These are phyloP conservation scores for Ophiostoma pallidulum DNA, from an alignment of 2,329 filamentous ascomycete species.

Conservation along the genomic window DNA sequence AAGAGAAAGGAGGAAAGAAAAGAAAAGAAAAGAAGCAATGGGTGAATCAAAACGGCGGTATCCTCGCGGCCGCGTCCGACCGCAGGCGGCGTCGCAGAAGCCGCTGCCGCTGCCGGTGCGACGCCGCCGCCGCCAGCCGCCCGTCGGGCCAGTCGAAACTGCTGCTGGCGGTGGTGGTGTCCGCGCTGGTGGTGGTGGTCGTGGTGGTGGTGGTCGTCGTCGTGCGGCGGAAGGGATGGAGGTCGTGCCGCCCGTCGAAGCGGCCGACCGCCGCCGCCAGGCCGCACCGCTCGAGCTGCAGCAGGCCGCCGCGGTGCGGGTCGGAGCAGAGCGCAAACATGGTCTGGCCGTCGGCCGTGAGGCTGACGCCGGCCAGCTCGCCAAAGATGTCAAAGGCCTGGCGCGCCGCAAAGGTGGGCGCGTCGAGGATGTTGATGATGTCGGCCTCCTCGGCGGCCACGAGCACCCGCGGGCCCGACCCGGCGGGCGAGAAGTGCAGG, in stretches of 20 bases:
- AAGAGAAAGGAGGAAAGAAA: too few relatives aligned
- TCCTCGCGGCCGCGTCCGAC: not conserved
- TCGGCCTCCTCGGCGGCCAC: constrained; percentile 70
- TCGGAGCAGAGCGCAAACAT: constrained; percentile 63
- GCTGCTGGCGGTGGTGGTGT: too few relatives aligned
- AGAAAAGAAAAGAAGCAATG: not conserved
- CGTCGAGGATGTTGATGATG: constrained; percentile 61
- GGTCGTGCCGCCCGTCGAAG: constrained; percentile 2
- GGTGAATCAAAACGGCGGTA: not conserved
- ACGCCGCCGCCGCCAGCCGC: not conserved
- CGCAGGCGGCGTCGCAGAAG: not conserved
- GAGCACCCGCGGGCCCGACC: constrained; percentile 56
- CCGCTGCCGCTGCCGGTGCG: not conserved
- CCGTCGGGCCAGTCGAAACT: not conserved
- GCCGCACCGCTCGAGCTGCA: constrained; percentile 48
- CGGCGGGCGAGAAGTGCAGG: constrained; percentile 62
- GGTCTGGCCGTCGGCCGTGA: constrained; percentile 57
- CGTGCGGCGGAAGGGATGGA: not conserved
- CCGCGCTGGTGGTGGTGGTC: too few relatives aligned
- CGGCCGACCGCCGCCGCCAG: constrained; percentile 26
- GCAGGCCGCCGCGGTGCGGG: constrained; percentile 52
- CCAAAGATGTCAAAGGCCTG: constrained; percentile 68
- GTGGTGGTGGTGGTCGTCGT: too few relatives aligned
- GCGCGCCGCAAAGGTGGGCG: constrained; percentile 51
- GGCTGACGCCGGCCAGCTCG: constrained; percentile 59